Evolutionary conservation across 441 rosid species (phyloP).

Genomic region (Erodium texanum): DNA sequence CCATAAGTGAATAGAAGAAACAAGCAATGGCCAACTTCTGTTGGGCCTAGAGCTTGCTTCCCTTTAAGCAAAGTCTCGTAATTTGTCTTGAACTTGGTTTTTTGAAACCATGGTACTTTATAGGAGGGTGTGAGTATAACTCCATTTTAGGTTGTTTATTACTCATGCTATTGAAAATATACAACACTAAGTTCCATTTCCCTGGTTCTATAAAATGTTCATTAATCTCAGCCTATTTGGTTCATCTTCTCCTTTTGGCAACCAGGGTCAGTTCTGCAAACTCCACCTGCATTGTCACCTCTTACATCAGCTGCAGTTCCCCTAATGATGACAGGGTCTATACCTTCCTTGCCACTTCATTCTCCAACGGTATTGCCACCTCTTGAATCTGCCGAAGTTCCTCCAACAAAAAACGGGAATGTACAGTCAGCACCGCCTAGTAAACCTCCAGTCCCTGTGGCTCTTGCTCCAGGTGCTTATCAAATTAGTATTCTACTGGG

Average conservation of each 20-base stretch:
- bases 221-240: background rate
- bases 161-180: background rate
- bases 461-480: slow-evolving; percentile 5
- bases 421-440: background rate
- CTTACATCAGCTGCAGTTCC: slow-evolving; percentile 30
- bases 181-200: slow-evolving; percentile 28
- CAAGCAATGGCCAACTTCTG: background rate
- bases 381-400: too few species aligned
- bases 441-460: background rate
- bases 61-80: background rate
- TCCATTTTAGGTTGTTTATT: background rate
- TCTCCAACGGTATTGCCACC: slow-evolving; percentile 19
- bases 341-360: slow-evolving; percentile 23
- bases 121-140: background rate
- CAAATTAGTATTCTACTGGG: background rate
- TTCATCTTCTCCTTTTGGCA: background rate
- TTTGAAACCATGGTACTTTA: background rate
- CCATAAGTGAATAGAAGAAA: background rate
- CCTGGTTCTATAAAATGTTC: slow-evolving; percentile 9
- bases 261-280: slow-evolving; percentile 10
- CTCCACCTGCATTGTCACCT: slow-evolving; percentile 35
- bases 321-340: slow-evolving; percentile 25
- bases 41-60: background rate
- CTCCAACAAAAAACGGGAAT: too few species aligned
- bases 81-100: background rate